Percentiles rank a stretch among this genome's conserved stretches.
These are phyloP conservation scores for Alternaria sp. DNA, from an alignment of 2,329 filamentous ascomycete genomes.

Conservation along the genomic window DNA sequence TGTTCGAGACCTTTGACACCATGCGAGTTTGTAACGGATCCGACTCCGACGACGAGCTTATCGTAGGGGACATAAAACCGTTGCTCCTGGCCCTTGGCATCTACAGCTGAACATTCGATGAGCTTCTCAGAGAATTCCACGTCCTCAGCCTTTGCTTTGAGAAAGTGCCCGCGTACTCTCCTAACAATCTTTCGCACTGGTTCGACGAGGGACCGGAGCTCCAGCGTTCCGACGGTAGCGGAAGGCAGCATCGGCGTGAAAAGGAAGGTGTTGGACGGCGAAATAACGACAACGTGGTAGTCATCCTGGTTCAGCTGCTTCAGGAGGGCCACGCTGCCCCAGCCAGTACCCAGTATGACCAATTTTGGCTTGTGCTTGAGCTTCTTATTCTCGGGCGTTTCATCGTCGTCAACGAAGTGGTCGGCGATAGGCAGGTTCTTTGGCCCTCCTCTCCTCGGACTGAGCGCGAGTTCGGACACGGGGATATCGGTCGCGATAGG, in stretches of 20 bases:
- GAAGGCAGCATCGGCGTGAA: constrained; percentile 98
- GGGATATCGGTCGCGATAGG: constrained; percentile 72
- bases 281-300: constrained; percentile 95
- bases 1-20: constrained; percentile 94
- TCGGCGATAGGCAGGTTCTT: constrained; percentile 95
- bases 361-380: constrained; percentile 89
- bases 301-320: constrained; percentile 90
- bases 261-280: constrained; percentile 93
- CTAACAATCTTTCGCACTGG: constrained; percentile 85
- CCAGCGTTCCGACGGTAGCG: constrained; percentile 93
- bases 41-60: constrained; percentile 91
- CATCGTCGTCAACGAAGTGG: constrained; percentile 86
- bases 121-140: constrained; percentile 91
- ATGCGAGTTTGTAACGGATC: constrained; percentile 91
- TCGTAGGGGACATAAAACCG: constrained; percentile 97
- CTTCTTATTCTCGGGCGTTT: constrained; percentile 70
- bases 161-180: constrained; percentile 82
- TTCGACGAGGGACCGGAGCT: constrained; percentile 88
- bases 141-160: constrained; percentile 85
- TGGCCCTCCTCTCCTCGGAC: constrained; percentile 81
- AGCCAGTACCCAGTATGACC: constrained; percentile 91
- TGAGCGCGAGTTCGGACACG: constrained; percentile 83
- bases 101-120: constrained; percentile 80
- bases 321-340: constrained; percentile 90
- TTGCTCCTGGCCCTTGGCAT: constrained; percentile 72